A percentile compares a stretch with the other conserved stretches of the same genome.
Conservation (phyloP, 768 basidiomycete species). For the Phallus indusiatus region DNA sequence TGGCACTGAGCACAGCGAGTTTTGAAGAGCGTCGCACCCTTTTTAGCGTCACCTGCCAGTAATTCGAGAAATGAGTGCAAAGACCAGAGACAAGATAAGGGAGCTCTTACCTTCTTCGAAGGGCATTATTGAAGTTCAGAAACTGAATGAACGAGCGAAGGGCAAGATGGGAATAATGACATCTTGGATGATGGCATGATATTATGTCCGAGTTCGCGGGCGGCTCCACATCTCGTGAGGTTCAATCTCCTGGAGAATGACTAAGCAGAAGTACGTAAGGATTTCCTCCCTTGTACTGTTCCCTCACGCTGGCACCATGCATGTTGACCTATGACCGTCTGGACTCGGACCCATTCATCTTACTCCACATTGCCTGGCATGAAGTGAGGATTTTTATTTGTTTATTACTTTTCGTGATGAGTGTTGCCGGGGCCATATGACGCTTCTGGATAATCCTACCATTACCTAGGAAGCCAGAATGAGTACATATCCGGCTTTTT, state of each 20-base stretch:
- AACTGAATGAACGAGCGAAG: not conserved
- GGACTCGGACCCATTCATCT: no score
- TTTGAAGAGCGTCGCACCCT: slow-evolving; percentile 95
- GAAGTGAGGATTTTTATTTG: no score
- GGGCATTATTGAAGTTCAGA: slow-evolving; percentile 1
- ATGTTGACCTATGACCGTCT: no score
- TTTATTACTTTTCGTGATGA: not conserved
- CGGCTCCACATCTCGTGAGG: no score
- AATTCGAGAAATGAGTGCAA: not conserved
- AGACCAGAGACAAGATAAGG: not conserved
- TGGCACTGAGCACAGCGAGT: slow-evolving; percentile 94
- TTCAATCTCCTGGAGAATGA: not conserved
- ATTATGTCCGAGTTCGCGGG: no score
- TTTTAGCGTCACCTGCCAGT: slow-evolving; percentile 65
- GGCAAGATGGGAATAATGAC: not conserved
- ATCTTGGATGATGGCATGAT: no score
- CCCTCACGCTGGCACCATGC: no score
- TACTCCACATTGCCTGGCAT: no score
- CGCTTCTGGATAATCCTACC: not conserved
- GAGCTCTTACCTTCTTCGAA: slow-evolving; percentile 2
- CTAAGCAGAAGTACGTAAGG: not conserved
- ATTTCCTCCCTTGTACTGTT: no score
- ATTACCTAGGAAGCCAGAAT: not conserved
- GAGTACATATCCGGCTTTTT: slow-evolving; percentile 4
- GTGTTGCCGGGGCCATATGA: slow-evolving; percentile 7